Conservation (phyloP, 257 asterid species). For the Rehmannia glutinosa region DNA sequence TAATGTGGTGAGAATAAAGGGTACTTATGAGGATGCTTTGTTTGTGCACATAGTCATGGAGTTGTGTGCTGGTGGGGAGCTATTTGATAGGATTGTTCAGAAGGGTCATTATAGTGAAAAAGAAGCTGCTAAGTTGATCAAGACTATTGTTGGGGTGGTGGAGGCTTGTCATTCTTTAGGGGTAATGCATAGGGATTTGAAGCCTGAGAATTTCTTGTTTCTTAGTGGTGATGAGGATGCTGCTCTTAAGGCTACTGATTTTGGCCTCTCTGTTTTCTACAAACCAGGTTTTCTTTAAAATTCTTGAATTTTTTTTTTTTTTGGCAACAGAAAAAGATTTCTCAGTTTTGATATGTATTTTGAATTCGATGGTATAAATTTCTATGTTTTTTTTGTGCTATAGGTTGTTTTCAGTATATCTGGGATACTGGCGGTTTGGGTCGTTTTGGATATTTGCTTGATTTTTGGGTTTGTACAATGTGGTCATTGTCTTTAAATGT, state of each 20-base stretch:
- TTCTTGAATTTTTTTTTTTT: not conserved
- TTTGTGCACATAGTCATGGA: constrained; percentile 86
- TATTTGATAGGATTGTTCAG: constrained; percentile 77
- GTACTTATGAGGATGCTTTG: constrained; percentile 65
- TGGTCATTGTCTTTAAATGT: not conserved
- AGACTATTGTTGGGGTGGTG: constrained; percentile 75
- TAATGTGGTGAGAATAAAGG: constrained; percentile 73
- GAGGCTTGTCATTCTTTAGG: constrained; percentile 87
- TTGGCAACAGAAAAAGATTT: not conserved
- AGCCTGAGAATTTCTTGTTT: constrained; percentile 91
- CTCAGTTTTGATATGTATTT: not conserved
- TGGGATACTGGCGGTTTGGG: not conserved
- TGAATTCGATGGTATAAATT: not conserved
- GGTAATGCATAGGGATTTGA: constrained; percentile 89
- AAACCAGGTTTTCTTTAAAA: no score
- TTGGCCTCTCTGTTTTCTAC: constrained; percentile 86
- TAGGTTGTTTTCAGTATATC: not conserved
- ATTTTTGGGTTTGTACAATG: not conserved
- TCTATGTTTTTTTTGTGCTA: not conserved
- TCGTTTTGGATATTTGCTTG: not conserved
- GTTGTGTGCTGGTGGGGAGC: constrained; percentile 86
- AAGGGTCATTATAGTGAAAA: constrained; percentile 84
- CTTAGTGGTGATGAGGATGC: constrained; percentile 71
- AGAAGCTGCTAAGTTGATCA: constrained; percentile 72
- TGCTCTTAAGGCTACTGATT: constrained; percentile 82